These are phyloP conservation scores for Didymella segeticola DNA, from an alignment of 2,329 filamentous ascomycete genomes.

Conservation along the genomic window DNA sequence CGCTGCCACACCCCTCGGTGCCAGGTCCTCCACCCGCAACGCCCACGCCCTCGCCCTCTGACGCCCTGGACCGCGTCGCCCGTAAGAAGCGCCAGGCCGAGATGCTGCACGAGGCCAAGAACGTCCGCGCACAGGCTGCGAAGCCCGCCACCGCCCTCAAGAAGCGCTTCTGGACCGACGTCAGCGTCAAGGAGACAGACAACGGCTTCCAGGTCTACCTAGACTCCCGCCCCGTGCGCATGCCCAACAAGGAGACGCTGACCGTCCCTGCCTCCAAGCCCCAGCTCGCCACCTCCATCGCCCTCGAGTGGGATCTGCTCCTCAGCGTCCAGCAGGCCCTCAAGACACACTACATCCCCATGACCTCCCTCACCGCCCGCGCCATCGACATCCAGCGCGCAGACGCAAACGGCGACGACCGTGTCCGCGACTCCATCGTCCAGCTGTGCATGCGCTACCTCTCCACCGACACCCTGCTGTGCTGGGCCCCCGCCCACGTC, in stretches of 20 bases:
- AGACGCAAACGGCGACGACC: slow-evolving; percentile 60
- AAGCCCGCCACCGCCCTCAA: slow-evolving; percentile 61
- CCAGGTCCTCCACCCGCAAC: slow-evolving; percentile 66
- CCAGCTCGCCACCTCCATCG: slow-evolving; percentile 82
- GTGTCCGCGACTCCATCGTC: slow-evolving; percentile 69
- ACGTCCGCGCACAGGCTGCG: slow-evolving; percentile 49
- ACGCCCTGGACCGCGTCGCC: slow-evolving; percentile 56
- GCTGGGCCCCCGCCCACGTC: slow-evolving; percentile 74
- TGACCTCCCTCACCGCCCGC: slow-evolving; percentile 84
- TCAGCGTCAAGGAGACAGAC: slow-evolving; percentile 67
- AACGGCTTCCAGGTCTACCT: slow-evolving; percentile 74
- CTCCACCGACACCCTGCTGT: slow-evolving; percentile 89
- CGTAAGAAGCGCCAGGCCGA: slow-evolving; percentile 60
- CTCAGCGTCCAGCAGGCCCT: slow-evolving; percentile 82
- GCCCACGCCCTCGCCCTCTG: slow-evolving; percentile 58
- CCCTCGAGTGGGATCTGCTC: slow-evolving; percentile 91
- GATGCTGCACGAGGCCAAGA: slow-evolving; percentile 55
- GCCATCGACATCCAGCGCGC: slow-evolving; percentile 80
- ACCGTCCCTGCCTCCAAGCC: slow-evolving; percentile 76
- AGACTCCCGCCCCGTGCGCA: slow-evolving; percentile 80
- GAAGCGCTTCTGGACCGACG: slow-evolving; percentile 90
- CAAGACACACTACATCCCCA: slow-evolving; percentile 84
- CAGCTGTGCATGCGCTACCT: slow-evolving; percentile 81
- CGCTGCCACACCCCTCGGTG: slow-evolving; percentile 63
- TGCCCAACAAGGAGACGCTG: slow-evolving; percentile 74